A percentile compares a stretch with the other conserved stretches of the same genome.
Evolutionary conservation across 495 filamentous ascomycete genomes (phyloP).

Genomic region (Xylaria flabelliformis): DNA sequence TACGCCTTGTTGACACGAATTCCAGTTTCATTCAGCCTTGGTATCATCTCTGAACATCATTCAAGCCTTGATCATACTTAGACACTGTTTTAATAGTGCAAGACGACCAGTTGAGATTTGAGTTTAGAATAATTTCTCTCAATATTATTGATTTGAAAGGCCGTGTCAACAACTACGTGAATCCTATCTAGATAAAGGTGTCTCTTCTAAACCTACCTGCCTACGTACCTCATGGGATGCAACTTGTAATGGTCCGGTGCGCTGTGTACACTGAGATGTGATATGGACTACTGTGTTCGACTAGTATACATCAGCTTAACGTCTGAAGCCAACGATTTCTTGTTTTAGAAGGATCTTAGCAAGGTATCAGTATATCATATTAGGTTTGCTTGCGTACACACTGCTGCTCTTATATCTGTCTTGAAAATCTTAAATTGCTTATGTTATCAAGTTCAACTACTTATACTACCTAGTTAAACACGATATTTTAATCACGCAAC

Average conservation of each 20-base stretch:
- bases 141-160: background rate
- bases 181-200: background rate
- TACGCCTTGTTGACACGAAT: background rate
- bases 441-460: too few species aligned
- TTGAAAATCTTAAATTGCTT: too few species aligned
- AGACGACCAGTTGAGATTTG: background rate
- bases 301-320: too few species aligned
- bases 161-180: background rate
- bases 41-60: background rate
- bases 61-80: conserved; percentile 13
- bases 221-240: background rate
- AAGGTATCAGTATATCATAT: too few species aligned
- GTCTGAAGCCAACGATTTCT: too few species aligned
- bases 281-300: too few species aligned
- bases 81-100: conserved; percentile 12
- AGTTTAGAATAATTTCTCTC: conserved; percentile 5
- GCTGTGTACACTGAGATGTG: background rate
- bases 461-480: too few species aligned
- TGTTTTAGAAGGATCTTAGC: too few species aligned
- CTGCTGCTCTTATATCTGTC: too few species aligned
- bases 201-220: background rate
- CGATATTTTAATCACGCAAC: too few species aligned
- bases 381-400: too few species aligned
- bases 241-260: background rate
- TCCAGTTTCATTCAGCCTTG: conserved; percentile 14